phyloP scores from a whole-genome alignment of 768 basidiomycete species.

The Scleroderma citrinum region DNA sequence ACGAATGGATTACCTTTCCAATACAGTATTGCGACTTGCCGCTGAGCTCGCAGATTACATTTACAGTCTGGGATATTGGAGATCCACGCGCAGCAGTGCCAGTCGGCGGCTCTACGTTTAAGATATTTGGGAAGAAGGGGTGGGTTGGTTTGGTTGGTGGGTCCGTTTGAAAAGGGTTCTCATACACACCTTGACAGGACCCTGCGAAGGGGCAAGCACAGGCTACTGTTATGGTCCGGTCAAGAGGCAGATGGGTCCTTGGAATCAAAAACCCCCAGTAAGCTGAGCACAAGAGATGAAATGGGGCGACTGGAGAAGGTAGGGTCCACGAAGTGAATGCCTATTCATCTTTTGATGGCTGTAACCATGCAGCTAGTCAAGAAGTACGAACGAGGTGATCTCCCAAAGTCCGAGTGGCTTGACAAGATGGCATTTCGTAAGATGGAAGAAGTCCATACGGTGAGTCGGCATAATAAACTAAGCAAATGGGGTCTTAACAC shows the following conservation, averaged over 20 bases:
- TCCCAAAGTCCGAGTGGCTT: constrained; percentile 93
- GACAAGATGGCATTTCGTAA: constrained; percentile 90
- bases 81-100: constrained; percentile 74
- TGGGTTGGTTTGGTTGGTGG: constrained; percentile 28
- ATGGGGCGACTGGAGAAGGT: constrained; percentile 96
- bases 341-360: too few relatives aligned
- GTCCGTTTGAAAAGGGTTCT: background rate
- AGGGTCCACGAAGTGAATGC: constrained; percentile 3
- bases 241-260: constrained; percentile 81
- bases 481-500: background rate
- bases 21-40: constrained; percentile 92
- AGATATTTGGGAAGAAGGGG: constrained; percentile 93
- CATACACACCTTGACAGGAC: constrained; percentile 53
- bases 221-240: constrained; percentile 79
- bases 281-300: constrained; percentile 75
- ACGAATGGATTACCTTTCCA: constrained; percentile 90
- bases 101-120: constrained; percentile 85
- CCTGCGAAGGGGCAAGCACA: constrained; percentile 84
- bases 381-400: constrained; percentile 92
- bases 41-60: constrained; percentile 80
- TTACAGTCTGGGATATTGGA: constrained; percentile 95
- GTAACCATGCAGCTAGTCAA: constrained; percentile 67
- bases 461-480: constrained; percentile 33
- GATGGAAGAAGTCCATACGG: constrained; percentile 93
- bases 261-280: constrained; percentile 84